Conservation (phyloP, 2,329 filamentous ascomycete genomes). For the Fusarium beomiforme region DNA sequence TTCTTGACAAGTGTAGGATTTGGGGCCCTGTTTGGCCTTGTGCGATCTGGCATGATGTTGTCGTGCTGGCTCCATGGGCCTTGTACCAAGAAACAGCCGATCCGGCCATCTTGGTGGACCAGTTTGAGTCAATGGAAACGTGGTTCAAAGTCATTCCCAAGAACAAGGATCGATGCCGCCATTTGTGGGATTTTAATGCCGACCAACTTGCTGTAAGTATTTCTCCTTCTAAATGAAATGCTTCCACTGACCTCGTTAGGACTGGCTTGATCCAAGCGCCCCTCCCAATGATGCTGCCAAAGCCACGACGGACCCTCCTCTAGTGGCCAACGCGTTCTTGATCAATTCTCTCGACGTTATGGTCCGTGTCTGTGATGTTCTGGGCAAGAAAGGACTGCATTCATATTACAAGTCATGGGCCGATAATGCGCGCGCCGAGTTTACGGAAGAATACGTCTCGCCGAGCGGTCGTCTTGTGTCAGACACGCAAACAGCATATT, state of each 20-base stretch:
- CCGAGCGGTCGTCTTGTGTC: constrained; percentile 33
- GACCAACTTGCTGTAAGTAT: constrained; percentile 36
- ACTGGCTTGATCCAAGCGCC: constrained; percentile 61
- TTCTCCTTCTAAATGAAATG: fast-evolving
- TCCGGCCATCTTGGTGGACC: constrained; percentile 46
- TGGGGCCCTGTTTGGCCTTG: constrained; percentile 41
- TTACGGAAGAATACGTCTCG: constrained; percentile 36
- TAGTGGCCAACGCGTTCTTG: constrained; percentile 60
- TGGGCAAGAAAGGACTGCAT: constrained; percentile 41
- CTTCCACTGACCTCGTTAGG: constrained; percentile 44
- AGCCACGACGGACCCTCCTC: constrained; percentile 52
- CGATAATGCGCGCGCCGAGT: constrained; percentile 20
- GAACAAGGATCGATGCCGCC: constrained; percentile 47
- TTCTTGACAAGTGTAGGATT: constrained; percentile 10
- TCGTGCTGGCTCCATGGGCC: constrained; percentile 54
- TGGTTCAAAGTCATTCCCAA: constrained; percentile 51
- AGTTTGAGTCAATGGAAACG: constrained; percentile 52
- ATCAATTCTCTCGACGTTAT: constrained; percentile 54
- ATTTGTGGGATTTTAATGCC: constrained; percentile 50
- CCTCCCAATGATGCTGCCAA: constrained; percentile 52
- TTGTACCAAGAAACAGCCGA: constrained; percentile 54
- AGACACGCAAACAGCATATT: constrained; percentile 38
- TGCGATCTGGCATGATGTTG: constrained; percentile 57
- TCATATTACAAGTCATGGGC: constrained; percentile 24
- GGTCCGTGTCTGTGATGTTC: constrained; percentile 46